phyloP scores from a whole-genome alignment of 2,329 filamentous ascomycete species.

The Albifimbria verrucaria region DNA sequence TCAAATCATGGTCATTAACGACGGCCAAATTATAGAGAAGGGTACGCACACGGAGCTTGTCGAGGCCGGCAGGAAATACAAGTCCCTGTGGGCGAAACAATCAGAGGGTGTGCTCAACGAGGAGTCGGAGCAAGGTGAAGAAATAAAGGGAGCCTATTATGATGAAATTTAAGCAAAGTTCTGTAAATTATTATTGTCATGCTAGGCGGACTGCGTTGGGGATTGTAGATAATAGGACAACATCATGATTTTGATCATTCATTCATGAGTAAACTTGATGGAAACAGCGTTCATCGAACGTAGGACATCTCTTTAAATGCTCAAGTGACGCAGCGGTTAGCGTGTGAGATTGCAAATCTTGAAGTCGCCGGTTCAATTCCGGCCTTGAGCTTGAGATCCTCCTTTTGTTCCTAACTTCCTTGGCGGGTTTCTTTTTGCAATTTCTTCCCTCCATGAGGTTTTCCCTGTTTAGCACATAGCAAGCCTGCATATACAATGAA shows the following conservation, averaged over 20 bases:
- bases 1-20: constrained; percentile 49
- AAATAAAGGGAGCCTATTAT: not conserved
- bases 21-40: constrained; percentile 47
- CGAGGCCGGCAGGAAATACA: constrained; percentile 44
- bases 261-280: too few relatives aligned
- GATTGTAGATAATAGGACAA: too few relatives aligned
- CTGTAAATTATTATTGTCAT: not conserved
- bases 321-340: not conserved
- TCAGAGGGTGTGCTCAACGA: not conserved
- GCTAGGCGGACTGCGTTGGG: too few relatives aligned
- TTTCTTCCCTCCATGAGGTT: too few relatives aligned
- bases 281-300: too few relatives aligned
- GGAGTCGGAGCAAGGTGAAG: too few relatives aligned
- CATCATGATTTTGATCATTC: too few relatives aligned
- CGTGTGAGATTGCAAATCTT: not conserved
- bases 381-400: not conserved
- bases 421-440: too few relatives aligned
- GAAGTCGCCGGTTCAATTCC: not conserved
- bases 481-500: too few relatives aligned
- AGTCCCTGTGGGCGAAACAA: constrained; percentile 49
- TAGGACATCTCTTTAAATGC: too few relatives aligned
- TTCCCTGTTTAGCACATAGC: too few relatives aligned
- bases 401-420: not conserved
- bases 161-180: not conserved
- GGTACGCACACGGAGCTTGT: constrained; percentile 49